phyloP scores from a whole-genome alignment of 768 basidiomycete genomes.

The Mrakia frigida region DNA sequence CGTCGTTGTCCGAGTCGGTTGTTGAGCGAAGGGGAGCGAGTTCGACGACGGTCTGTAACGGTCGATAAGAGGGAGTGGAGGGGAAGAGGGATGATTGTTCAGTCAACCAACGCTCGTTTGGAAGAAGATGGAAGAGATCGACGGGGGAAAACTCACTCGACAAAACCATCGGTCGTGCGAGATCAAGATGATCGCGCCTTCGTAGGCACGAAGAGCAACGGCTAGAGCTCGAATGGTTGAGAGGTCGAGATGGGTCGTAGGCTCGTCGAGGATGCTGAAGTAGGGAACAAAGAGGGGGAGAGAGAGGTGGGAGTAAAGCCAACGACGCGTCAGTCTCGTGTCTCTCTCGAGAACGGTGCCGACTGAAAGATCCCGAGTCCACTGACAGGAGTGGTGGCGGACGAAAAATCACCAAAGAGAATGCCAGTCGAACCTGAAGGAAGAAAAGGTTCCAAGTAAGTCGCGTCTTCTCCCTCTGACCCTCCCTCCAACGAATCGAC shows the following conservation, averaged over 20 bases:
- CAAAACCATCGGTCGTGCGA: conserved; percentile 55
- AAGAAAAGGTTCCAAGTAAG: not conserved
- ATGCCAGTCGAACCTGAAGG: conserved; percentile 55
- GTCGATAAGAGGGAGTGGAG: not conserved
- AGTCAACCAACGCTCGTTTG: too few relatives aligned
- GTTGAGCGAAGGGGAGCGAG: conserved; percentile 35
- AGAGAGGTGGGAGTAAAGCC: too few relatives aligned
- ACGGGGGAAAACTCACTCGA: not conserved
- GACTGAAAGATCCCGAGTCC: not conserved
- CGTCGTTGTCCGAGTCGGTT: conserved; percentile 32
- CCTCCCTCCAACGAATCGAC: not conserved
- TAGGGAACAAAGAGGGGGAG: not conserved
- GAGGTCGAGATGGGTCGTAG: conserved; percentile 64
- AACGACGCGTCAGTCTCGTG: too few relatives aligned
- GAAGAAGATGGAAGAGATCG: not conserved
- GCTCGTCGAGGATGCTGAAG: conserved; percentile 50
- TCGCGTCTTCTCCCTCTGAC: not conserved
- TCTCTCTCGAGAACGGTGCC: too few relatives aligned
- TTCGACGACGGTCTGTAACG: conserved; percentile 38
- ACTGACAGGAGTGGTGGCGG: conserved; percentile 52
- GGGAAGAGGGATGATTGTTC: too few relatives aligned
- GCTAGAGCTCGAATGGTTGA: conserved; percentile 58
- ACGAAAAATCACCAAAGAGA: conserved; percentile 55
- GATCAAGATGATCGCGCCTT: conserved; percentile 59
- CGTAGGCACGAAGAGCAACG: conserved; percentile 51